Evolutionary conservation across 2,329 filamentous ascomycete species (phyloP).

Genomic region (Dendryphion nanum): DNA sequence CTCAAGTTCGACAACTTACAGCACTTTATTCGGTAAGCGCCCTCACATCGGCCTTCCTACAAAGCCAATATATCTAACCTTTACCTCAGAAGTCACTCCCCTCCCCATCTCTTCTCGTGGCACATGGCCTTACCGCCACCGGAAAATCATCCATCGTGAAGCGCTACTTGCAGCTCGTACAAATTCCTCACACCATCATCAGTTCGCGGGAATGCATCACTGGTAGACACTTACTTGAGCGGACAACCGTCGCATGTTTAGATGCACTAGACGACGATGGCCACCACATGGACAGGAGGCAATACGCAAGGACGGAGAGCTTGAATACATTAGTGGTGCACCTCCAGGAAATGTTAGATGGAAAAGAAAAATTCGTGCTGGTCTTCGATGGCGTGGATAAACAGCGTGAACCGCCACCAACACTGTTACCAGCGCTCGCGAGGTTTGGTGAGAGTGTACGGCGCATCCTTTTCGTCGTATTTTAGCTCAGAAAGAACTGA

Average conservation of each 20-base stretch:
- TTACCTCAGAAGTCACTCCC: constrained; percentile 66
- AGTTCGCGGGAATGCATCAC: constrained; percentile 76
- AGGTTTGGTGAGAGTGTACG: constrained; percentile 77
- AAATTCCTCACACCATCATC: constrained; percentile 59
- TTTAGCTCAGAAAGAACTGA: constrained; percentile 6
- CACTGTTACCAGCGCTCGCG: constrained; percentile 76
- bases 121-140: constrained; percentile 83
- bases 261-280: constrained; percentile 44
- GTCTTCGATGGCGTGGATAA: constrained; percentile 86
- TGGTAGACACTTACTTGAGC: constrained; percentile 72
- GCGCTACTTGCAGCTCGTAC: constrained; percentile 56
- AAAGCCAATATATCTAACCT: constrained; percentile 37
- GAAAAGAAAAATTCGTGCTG: constrained; percentile 66
- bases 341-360: constrained; percentile 62
- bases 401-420: constrained; percentile 76
- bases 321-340: constrained; percentile 74
- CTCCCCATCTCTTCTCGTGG: constrained; percentile 69
- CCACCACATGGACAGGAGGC: constrained; percentile 37
- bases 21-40: constrained; percentile 45
- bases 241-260: constrained; percentile 57
- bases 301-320: constrained; percentile 71
- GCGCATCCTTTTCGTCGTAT: constrained; percentile 10
- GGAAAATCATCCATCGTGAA: constrained; percentile 75
- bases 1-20: constrained; percentile 48
- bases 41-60: background rate